A percentile compares a stretch with the other conserved stretches of the same genome.
phyloP scores from a whole-genome alignment of 1,284 basidiomycete genomes.

The Ustilago vetiveriae region DNA sequence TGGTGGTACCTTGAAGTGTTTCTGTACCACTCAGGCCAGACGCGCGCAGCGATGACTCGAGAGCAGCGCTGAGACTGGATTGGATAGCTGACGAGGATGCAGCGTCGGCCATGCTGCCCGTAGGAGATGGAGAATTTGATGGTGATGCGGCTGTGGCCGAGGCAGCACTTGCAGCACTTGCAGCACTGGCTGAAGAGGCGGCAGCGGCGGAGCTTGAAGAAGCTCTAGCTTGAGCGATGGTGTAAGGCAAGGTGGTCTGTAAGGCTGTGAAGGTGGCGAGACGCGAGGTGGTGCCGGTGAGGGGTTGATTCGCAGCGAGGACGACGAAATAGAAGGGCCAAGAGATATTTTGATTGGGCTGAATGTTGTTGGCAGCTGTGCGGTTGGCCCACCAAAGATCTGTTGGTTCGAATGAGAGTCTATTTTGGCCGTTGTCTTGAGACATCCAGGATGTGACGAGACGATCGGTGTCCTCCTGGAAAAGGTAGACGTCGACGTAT shows the following conservation, averaged over 20 bases:
- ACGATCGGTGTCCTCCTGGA: constrained; percentile 53
- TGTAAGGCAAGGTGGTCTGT: constrained; percentile 52
- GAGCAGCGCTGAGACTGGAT: constrained; percentile 45
- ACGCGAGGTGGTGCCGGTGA: constrained; percentile 45
- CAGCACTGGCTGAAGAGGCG: constrained; percentile 23
- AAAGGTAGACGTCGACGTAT: constrained; percentile 61
- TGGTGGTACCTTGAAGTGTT: constrained; percentile 52
- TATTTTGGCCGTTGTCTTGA: constrained; percentile 48
- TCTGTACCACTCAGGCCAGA: constrained; percentile 55
- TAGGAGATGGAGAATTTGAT: constrained; percentile 1
- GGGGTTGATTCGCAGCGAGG: constrained; percentile 32
- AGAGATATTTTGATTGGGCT: constrained; percentile 52
- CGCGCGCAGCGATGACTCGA: constrained; percentile 46
- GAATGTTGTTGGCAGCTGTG: constrained; percentile 47
- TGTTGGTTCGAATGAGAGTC: constrained; percentile 52
- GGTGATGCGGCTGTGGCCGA: constrained; percentile 19
- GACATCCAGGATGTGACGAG: constrained; percentile 53
- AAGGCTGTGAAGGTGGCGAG: constrained; percentile 53
- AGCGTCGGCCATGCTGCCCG: constrained; percentile 17
- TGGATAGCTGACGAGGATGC: constrained; percentile 47
- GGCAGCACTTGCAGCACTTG: constrained; percentile 27
- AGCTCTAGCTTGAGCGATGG: constrained; percentile 36
- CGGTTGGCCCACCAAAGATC: constrained; percentile 58
- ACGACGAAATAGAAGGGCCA: constrained; percentile 65
- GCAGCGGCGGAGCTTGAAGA: constrained; percentile 34